These are phyloP conservation scores for Podospora anserina DNA, from an alignment of 495 filamentous ascomycete genomes.

Conservation along the genomic window DNA sequence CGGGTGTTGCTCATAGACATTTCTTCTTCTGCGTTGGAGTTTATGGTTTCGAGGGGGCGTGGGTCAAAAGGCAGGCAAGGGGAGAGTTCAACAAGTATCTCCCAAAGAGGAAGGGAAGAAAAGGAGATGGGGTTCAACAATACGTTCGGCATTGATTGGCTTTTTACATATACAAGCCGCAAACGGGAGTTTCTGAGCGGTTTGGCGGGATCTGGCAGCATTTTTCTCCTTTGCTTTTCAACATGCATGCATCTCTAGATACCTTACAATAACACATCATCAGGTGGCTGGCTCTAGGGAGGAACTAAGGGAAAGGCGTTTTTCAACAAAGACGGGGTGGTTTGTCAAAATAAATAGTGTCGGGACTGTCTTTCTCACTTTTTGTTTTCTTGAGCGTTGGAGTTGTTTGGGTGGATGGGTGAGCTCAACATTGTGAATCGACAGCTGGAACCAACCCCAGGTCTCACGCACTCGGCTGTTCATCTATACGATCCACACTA, in stretches of 20 bases:
- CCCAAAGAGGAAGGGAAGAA: background rate
- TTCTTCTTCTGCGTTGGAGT: background rate
- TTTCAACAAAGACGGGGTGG: conserved; percentile 6
- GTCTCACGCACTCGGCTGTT: background rate
- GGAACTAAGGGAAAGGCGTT: background rate
- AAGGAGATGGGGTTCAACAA: background rate
- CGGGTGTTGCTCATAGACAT: background rate
- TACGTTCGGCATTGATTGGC: background rate
- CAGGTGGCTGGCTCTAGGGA: background rate
- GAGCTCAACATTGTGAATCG: background rate
- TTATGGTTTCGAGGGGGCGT: background rate
- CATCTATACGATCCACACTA: background rate
- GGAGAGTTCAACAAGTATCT: background rate
- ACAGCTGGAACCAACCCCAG: background rate
- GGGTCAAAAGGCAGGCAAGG: background rate
- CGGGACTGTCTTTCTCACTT: background rate
- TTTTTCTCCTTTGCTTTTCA: background rate
- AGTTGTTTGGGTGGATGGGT: background rate
- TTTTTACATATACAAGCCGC: background rate
- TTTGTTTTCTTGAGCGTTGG: background rate
- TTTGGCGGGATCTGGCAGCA: background rate
- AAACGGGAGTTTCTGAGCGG: background rate
- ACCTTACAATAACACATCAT: background rate
- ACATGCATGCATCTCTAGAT: background rate
- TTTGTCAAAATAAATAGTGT: background rate